Evolutionary conservation across 108 stramenopile genomes (phyloP), one percentile per base, ranked within the genome.

Genomic region (Stephanodiscus minutulus): DNA sequence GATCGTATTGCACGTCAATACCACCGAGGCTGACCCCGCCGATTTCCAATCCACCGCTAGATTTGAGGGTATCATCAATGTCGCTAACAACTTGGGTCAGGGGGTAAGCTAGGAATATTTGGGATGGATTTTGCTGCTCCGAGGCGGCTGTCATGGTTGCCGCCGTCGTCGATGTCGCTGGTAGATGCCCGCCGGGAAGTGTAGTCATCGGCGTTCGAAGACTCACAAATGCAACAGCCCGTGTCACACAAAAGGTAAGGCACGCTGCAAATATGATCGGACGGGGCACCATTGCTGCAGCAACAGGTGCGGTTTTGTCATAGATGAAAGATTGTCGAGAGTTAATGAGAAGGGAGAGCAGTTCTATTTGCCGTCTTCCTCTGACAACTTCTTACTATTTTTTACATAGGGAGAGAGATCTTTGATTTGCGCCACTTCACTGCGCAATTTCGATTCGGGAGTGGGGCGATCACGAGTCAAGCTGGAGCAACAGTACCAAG

Each of bases 1-100:
- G 85, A 22, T 82, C 74, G 76, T 97, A 95, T 69, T 96, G 97
- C 5, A 88, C 85, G 77, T 98, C 97, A 49, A 98, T 91, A 1
- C 97, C 97, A 5, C 91, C 96, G 22, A 97, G 79, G 6, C 90
- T 82, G 10, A 98, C 88, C 5, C 93, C 97, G 7, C 82, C 90
- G 22, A 97, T 79, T 22, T 85, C 89, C 36, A 95, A 85, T 15
- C 95, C 95, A 25, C 97, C 97, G 46, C 85, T 87, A 61, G 90
- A 91, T 66, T 97, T 97, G 29, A 98, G 69, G 0, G 97, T 98
- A 56, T 98, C 97, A 60, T 98, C 97, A 53, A 98, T 91, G 67
- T 98, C 97, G 50, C 79, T 82, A 48, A 82, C 81, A 17, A 80
- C 79, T 61, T 80, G 79, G 18, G 68, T 73, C 18, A 80, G 68